Conservation (phyloP, 768 basidiomycete genomes). For the Suillus lakei region DNA sequence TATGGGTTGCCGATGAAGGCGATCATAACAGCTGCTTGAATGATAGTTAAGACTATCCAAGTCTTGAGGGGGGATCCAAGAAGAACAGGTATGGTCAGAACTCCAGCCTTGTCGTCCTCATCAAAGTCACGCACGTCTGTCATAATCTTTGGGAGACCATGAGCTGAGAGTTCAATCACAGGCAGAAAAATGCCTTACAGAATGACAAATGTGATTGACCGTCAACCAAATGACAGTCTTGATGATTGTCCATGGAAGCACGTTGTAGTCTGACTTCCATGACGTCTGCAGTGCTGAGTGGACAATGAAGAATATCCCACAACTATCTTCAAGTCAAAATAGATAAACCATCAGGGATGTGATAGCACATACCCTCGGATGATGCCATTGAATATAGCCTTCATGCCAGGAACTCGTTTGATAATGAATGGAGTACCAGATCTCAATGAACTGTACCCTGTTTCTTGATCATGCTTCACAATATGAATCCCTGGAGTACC, state of each 20-base stretch:
- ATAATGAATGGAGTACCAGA: background rate
- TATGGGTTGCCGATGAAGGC: background rate
- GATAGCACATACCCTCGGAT: background rate
- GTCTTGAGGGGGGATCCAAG: background rate
- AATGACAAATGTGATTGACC: background rate
- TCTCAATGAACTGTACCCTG: background rate
- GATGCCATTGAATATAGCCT: background rate
- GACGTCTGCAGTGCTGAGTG: background rate
- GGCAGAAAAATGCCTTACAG: background rate
- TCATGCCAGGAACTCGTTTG: background rate
- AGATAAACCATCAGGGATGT: background rate
- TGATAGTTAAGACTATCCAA: background rate
- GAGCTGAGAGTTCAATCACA: background rate
- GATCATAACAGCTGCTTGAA: background rate
- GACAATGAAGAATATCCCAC: background rate
- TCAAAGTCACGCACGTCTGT: background rate
- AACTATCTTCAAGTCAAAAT: background rate
- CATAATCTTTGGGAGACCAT: background rate
- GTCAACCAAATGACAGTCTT: background rate
- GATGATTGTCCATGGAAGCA: background rate
- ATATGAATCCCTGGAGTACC: background rate
- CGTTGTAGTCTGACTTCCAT: background rate
- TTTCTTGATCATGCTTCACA: background rate
- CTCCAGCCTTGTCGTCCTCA: background rate
- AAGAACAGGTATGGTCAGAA: background rate